Evolutionary conservation across 2,329 filamentous ascomycete genomes (phyloP).

Genomic region (Diaporthe batatas): DNA sequence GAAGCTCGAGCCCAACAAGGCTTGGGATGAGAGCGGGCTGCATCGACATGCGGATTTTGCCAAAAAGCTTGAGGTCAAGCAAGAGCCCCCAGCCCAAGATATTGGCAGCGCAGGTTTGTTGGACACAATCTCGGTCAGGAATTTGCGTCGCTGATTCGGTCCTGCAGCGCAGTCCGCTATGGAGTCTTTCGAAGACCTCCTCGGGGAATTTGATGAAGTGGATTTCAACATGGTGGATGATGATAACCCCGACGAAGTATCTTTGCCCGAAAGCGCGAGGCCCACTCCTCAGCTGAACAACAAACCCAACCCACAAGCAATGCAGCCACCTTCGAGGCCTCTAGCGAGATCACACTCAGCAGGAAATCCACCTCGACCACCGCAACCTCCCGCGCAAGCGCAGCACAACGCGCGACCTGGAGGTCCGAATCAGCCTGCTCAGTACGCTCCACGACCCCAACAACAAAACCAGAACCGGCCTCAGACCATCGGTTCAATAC

Average conservation of each 20-base stretch:
- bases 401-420: constrained; percentile 34
- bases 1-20: constrained; percentile 79
- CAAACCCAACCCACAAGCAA: constrained; percentile 48
- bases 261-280: constrained; percentile 61
- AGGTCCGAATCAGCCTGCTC: constrained; percentile 42
- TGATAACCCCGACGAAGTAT: constrained; percentile 82
- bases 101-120: constrained; percentile 29
- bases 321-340: constrained; percentile 56
- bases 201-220: constrained; percentile 79
- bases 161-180: constrained; percentile 44
- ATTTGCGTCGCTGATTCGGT: constrained; percentile 37
- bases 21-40: constrained; percentile 82
- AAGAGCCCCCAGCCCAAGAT: constrained; percentile 41
- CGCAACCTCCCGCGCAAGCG: constrained; percentile 51
- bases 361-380: constrained; percentile 50
- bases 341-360: constrained; percentile 49
- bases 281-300: constrained; percentile 48
- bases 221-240: constrained; percentile 80
- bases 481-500: constrained; percentile 14
- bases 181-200: constrained; percentile 66
- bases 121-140: too few species aligned
- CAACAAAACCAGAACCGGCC: constrained; percentile 46
- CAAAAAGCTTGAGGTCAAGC: constrained; percentile 65
- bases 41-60: constrained; percentile 85
- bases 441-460: constrained; percentile 41